Base-by-base conservation (phyloP, 2,329 filamentous ascomycete genomes). In the Monosporascus sp. region DNA sequence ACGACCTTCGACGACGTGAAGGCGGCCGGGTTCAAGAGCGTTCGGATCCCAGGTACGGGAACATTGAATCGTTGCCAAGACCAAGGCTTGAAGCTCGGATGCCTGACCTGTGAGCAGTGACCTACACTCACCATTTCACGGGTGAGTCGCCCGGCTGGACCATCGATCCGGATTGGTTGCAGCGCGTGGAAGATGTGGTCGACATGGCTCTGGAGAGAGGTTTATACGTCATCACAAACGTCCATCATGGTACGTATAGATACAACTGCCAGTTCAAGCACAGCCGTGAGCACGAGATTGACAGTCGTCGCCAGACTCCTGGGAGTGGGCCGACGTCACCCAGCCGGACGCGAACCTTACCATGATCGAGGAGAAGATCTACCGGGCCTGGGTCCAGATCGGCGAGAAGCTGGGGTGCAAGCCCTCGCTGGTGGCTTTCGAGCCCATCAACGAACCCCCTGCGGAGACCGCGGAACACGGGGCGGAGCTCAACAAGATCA, bases 361-460 rank as follows among this genome's bases (percentile, higher is more conserved):
- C 0, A 66, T 70, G 58, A 81, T 85, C 11, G 77, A 84, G 58
- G 78, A 82, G 57, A 77, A 78, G 56, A 80, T 85, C 55, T 75
- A 77, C 26, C 69, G 71, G 9, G 70, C 82, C 2, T 85, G 81
- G 82, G 70, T 75, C 22, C 82, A 85, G 60, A 82, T 84, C 56
- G 80, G 74, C 11, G 71, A 69, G 4, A 76, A 76, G 54, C 67
- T 84, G 24, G 78, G 72, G 1, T 82, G 79, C 68, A 81, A 81
- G 62, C 75, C 78, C 1, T 75, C 74, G 27, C 66, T 70, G 17
- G 73, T 85, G 3, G 77, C 80, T 1, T 79, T 85, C 51, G 82
- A 85, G 61, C 72, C 81, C 1, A 79, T 85, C 60, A 85, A 85
- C 55, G 81, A 85, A 60, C 78, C 80, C 0, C 75, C 79, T 0